A percentile compares a stretch with the other conserved stretches of the same genome.
These are phyloP conservation scores for Kwoniella botswanensis DNA, from an alignment of 768 basidiomycete species.

Conservation along the genomic window DNA sequence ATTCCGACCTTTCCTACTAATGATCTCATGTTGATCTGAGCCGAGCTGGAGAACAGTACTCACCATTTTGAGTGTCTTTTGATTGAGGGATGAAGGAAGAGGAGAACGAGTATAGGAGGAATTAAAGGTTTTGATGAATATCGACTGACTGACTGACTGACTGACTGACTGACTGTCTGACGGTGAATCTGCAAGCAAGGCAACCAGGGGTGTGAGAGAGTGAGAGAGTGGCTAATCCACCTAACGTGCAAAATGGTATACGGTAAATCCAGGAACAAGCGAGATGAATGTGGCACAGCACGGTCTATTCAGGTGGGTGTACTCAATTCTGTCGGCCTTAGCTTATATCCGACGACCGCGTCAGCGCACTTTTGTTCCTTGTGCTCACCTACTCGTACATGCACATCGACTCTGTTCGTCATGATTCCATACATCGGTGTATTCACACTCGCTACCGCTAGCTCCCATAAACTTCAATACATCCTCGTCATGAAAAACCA, in stretches of 20 bases:
- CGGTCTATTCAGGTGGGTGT: too few species aligned
- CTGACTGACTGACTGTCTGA: neutral
- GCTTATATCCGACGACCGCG: constrained; percentile 19
- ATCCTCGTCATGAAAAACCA: too few species aligned
- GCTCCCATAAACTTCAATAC: too few species aligned
- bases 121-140: constrained; percentile 11
- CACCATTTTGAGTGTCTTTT: constrained; percentile 30
- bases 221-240: neutral
- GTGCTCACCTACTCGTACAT: too few species aligned
- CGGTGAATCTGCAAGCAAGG: constrained; percentile 8
- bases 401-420: neutral
- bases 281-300: constrained; percentile 21
- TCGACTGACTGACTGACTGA: neutral
- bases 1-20: constrained; percentile 9
- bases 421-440: neutral
- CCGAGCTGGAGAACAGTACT: constrained; percentile 2
- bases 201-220: neutral
- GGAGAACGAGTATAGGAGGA: neutral
- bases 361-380: too few species aligned
- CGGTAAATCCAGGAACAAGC: neutral
- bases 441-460: neutral
- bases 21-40: neutral
- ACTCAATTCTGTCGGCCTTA: constrained; percentile 16
- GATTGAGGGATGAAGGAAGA: constrained; percentile 20
- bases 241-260: too few species aligned